Evolutionary conservation across 83 land plant genomes (phyloP).

Genomic region (Isoetes engelmannii): DNA sequence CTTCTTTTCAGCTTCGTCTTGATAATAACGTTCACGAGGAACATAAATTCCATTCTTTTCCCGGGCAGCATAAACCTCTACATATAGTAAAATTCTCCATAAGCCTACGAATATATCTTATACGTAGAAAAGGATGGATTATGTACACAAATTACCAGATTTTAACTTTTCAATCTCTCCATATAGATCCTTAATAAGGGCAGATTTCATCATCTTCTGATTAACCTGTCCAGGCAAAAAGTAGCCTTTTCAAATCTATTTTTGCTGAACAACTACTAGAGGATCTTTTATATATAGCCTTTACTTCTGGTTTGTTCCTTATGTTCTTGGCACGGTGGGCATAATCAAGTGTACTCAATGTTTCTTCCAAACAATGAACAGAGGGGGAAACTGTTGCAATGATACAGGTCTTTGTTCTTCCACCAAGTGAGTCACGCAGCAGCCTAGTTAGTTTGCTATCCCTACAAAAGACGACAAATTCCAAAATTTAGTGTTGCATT

Average conservation of each 20-base stretch:
- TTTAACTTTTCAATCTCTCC: conserved; percentile 86
- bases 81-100: not conserved
- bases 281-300: too few relatives aligned
- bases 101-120: not conserved
- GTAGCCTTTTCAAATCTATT: too few relatives aligned
- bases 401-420: conserved; percentile 37
- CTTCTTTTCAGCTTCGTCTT: conserved; percentile 93
- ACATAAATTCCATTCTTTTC: conserved; percentile 92
- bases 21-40: conserved; percentile 85
- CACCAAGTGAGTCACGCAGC: conserved; percentile 34
- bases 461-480: conserved; percentile 11
- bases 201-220: conserved; percentile 92
- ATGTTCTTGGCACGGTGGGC: conserved; percentile 38
- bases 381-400: conserved; percentile 39
- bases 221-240: conserved; percentile 64
- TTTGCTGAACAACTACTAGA: too few relatives aligned
- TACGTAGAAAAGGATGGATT: too few relatives aligned
- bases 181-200: conserved; percentile 94
- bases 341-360: conserved; percentile 34
- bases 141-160: conserved; percentile 59
- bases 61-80: conserved; percentile 91
- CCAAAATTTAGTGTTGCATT: not conserved
- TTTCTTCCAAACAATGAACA: conserved; percentile 30
- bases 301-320: conserved; percentile 36
- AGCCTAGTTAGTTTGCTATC: conserved; percentile 38